phyloP scores from a whole-genome alignment of 164 flowering plant species.

The Malania oleifera region DNA sequence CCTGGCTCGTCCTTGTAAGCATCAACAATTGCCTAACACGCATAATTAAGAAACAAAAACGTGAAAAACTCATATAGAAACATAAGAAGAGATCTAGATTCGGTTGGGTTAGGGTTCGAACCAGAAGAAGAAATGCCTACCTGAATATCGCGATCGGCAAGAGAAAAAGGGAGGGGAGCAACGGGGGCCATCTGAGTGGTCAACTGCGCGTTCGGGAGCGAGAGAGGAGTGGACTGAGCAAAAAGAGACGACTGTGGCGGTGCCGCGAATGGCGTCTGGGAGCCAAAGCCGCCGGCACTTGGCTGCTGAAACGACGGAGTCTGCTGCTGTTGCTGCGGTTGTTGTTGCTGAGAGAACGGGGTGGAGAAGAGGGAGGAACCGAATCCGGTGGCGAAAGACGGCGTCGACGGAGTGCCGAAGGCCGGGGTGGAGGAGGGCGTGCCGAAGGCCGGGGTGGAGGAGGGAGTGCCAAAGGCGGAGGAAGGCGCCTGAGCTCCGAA shows the following conservation, averaged over 20 bases:
- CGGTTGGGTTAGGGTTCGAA: slow-evolving; percentile 12
- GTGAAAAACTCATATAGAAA: background rate
- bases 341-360: slow-evolving; percentile 48
- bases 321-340: slow-evolving; percentile 30
- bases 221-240: slow-evolving; percentile 8
- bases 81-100: background rate
- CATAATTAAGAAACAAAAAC: background rate
- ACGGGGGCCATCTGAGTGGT: slow-evolving; percentile 99
- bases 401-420: slow-evolving; percentile 31
- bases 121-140: slow-evolving; percentile 22
- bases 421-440: slow-evolving; percentile 36
- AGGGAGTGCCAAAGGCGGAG: slow-evolving; percentile 28
- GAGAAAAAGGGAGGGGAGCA: slow-evolving; percentile 87
- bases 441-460: slow-evolving; percentile 42
- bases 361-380: slow-evolving; percentile 70
- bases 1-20: slow-evolving; percentile 88
- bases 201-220: slow-evolving; percentile 45
- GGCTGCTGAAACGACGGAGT: slow-evolving; percentile 43
- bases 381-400: slow-evolving; percentile 43
- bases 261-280: slow-evolving; percentile 37
- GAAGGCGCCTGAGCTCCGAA: slow-evolving; percentile 42
- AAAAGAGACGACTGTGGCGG: slow-evolving; percentile 31
- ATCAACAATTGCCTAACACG: slow-evolving; percentile 76
- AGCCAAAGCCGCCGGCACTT: slow-evolving; percentile 38
- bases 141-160: slow-evolving; percentile 96